These are phyloP conservation scores for Dicorynia guianensis DNA, from an alignment of 306 rosid genomes.

Conservation along the genomic window DNA sequence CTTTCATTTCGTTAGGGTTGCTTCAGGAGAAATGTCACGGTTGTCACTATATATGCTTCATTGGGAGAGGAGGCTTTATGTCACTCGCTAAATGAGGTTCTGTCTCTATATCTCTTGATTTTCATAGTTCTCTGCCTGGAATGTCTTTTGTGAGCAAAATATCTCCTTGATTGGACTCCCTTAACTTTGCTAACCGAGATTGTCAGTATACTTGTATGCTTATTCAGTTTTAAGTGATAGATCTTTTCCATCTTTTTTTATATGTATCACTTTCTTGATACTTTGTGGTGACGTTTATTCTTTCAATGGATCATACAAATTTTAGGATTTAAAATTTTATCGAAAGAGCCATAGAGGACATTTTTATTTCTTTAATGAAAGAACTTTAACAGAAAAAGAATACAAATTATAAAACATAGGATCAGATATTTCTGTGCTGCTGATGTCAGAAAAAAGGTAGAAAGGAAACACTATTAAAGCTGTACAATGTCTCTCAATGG, in stretches of 20 bases:
- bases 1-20: slow-evolving; percentile 67
- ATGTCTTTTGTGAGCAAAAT: slow-evolving; percentile 12
- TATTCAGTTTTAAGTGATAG: neutral
- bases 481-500: neutral
- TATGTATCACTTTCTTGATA: slow-evolving; percentile 5
- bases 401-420: slow-evolving; percentile 1
- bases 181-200: slow-evolving; percentile 4
- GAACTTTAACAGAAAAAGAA: neutral
- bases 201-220: neutral
- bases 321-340: too few species aligned
- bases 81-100: slow-evolving; percentile 91
- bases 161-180: slow-evolving; percentile 1
- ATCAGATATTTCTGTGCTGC: neutral
- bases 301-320: too few species aligned
- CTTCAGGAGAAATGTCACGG: slow-evolving; percentile 90
- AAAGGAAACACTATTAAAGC: neutral
- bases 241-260: neutral
- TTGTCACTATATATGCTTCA: slow-evolving; percentile 93
- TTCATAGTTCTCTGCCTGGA: neutral
- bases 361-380: neutral
- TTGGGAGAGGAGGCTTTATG: slow-evolving; percentile 94
- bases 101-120: slow-evolving; percentile 33
- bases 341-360: too few species aligned
- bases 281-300: neutral
- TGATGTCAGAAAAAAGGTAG: neutral